Base-by-base conservation (phyloP, 192 early-diverging fungal species). In the Chytriomyces hyalinus region DNA sequence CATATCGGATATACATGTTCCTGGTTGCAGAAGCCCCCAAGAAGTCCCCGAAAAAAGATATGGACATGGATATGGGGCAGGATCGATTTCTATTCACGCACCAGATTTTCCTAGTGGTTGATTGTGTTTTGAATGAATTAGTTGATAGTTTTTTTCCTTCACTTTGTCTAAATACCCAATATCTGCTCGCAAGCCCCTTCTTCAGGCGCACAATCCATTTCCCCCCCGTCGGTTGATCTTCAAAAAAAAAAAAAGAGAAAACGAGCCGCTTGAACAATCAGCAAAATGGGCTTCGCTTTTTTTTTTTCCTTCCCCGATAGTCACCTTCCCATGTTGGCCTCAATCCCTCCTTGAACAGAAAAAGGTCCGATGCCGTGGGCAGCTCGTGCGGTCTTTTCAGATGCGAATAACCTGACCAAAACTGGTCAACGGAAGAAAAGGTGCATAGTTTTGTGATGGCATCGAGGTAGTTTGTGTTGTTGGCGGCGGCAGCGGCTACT, bases 191-290 rank as follows among this genome's bases (percentile, higher is more conserved):
- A 8, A 98, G 83, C 6, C 96, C 96, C 83, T 98, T 98, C 78
- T 92, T 94, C 67, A 98, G 79, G 65, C 96, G 82, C 9, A 86
- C 82, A 80, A 97, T 98, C 97, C 97, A 98, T 77, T 97, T 97
- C 61, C 97, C 97, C 50, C 97, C 97, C 68, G 89, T 89, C 60
- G 93, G 87, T 74, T 96, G 95, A 46, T 98, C 96, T 87, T 86
- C 59, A 22, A 45, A 20, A 26, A n/a, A 80, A 80, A 36, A 11
- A 75, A 11, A 75, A 60, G n/a, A 45, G n/a, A 22, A 69, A 20
- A 45, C 10, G 50, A 6, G 47, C 26, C 50, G 59, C 22, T 45
- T 36, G 67, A 5, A 45, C 50, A 49, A 70, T 45, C 47, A 73
- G 64, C 15, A 10, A n/a, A 47, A 11, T 20, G 66, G 47, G 43